These are phyloP conservation scores for Rhamnella rubrinervis DNA, from an alignment of 331 rosid species.

Conservation along the genomic window DNA sequence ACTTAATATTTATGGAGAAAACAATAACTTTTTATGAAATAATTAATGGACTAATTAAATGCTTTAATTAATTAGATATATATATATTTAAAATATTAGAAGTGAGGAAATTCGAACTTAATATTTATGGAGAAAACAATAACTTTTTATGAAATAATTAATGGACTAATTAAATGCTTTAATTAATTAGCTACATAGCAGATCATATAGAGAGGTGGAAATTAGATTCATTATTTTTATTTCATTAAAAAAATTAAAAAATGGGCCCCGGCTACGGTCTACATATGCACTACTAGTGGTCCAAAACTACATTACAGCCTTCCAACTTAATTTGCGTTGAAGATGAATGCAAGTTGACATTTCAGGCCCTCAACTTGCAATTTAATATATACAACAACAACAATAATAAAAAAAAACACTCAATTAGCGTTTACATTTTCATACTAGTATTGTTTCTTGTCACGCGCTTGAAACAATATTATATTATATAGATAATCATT, in stretches of 20 bases:
- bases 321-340: neutral
- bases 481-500: too few species aligned
- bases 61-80: slow-evolving; percentile 10
- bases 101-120: too few species aligned
- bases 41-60: neutral
- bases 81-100: too few species aligned
- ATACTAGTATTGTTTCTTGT: too few species aligned
- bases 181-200: slow-evolving; percentile 1
- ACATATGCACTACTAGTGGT: neutral
- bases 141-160: too few species aligned
- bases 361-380: neutral
- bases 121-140: too few species aligned
- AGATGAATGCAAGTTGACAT: slow-evolving; percentile 17
- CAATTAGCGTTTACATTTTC: too few species aligned
- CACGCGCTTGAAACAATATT: too few species aligned
- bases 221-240: neutral
- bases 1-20: too few species aligned
- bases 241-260: neutral
- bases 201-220: neutral
- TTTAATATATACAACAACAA: too few species aligned
- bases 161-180: slow-evolving; percentile 11
- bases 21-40: too few species aligned
- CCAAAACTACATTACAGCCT: neutral
- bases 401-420: too few species aligned
- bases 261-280: neutral